phyloP scores from a whole-genome alignment of 2,329 filamentous ascomycete genomes.

The Pseudogymnoascus sp. region DNA sequence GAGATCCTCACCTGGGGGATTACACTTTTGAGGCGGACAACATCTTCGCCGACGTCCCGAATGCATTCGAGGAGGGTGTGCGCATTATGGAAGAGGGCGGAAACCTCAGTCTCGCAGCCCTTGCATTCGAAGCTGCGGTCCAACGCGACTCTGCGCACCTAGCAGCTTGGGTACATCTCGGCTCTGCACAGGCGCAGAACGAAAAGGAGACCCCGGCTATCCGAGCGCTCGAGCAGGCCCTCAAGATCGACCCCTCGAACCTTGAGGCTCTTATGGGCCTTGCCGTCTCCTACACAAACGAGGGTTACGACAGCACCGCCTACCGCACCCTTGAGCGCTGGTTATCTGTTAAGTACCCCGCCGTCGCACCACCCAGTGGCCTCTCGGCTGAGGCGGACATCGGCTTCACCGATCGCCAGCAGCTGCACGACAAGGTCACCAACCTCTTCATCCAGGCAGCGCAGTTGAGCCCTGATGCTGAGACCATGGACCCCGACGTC shows the following conservation, averaged over 20 bases:
- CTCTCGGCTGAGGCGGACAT: slow-evolving; percentile 69
- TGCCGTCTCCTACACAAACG: slow-evolving; percentile 95
- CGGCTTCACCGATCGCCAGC: slow-evolving; percentile 82
- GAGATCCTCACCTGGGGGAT: slow-evolving; percentile 72
- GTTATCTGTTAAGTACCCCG: slow-evolving; percentile 90
- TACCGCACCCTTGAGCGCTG: slow-evolving; percentile 95
- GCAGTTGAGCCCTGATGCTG: slow-evolving; percentile 81
- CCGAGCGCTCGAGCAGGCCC: slow-evolving; percentile 80
- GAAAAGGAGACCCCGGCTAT: slow-evolving; percentile 97
- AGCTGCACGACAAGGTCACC: slow-evolving; percentile 79
- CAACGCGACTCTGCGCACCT: slow-evolving; percentile 83
- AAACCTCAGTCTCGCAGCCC: slow-evolving; percentile 83
- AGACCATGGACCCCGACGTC: slow-evolving; percentile 96
- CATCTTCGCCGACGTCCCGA: slow-evolving; percentile 68
- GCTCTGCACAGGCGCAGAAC: slow-evolving; percentile 90
- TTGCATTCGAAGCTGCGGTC: slow-evolving; percentile 92
- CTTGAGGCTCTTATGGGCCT: slow-evolving; percentile 87
- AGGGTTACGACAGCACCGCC: slow-evolving; percentile 94
- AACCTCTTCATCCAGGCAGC: slow-evolving; percentile 86
- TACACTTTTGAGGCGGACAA: slow-evolving; percentile 97
- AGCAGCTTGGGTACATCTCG: slow-evolving; percentile 88
- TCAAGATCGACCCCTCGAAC: slow-evolving; percentile 82
- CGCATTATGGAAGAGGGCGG: slow-evolving; percentile 90
- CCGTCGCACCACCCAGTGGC: slow-evolving; percentile 64
- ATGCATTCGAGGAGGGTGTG: slow-evolving; percentile 88